Percentiles rank a stretch among this genome's conserved stretches.
phyloP scores from a whole-genome alignment of 1,139 yeast species.

The Lodderomyces pseudojiufengensis region DNA sequence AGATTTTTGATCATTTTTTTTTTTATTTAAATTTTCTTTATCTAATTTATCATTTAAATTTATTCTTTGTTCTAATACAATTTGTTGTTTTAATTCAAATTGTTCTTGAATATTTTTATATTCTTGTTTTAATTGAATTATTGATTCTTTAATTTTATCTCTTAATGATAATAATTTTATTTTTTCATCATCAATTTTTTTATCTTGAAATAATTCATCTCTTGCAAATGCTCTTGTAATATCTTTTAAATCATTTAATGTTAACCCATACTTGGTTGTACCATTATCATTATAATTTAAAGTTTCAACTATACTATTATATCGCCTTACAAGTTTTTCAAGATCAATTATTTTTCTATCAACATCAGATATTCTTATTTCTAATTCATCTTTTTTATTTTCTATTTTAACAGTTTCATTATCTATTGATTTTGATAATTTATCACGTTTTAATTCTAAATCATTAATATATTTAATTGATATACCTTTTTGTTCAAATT shows the following conservation, averaged over 20 bases:
- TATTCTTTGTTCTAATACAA: constrained; percentile 6
- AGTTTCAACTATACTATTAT: constrained; percentile 52
- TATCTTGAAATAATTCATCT: constrained; percentile 27
- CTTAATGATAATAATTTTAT: constrained; percentile 44
- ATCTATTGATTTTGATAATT: constrained; percentile 55
- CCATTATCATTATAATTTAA: constrained; percentile 23
- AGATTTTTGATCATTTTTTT: constrained; percentile 55
- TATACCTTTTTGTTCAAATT: constrained; percentile 53
- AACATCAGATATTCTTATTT: constrained; percentile 46
- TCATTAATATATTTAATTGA: constrained; percentile 61
- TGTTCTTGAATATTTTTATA: constrained; percentile 4
- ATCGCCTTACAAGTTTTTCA: constrained; percentile 49
- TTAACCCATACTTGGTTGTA: constrained; percentile 27
- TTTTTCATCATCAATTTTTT: constrained; percentile 36
- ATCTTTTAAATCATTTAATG: constrained; percentile 25
- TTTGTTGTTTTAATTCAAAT: constrained; percentile 6
- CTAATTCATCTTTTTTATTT: constrained; percentile 30
- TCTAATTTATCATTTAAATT: constrained; percentile 47
- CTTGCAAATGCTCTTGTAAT: constrained; percentile 23
- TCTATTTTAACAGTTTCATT: constrained; percentile 41
- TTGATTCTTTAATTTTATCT: constrained; percentile 29
- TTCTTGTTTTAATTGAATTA: constrained; percentile 1
- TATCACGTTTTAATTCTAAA: constrained; percentile 59
- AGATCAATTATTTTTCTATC: constrained; percentile 48
- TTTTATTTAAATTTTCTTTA: constrained; percentile 49